Evolutionary conservation across 2,329 filamentous ascomycete genomes (phyloP).

Genomic region (Sarocladium brachiariae): DNA sequence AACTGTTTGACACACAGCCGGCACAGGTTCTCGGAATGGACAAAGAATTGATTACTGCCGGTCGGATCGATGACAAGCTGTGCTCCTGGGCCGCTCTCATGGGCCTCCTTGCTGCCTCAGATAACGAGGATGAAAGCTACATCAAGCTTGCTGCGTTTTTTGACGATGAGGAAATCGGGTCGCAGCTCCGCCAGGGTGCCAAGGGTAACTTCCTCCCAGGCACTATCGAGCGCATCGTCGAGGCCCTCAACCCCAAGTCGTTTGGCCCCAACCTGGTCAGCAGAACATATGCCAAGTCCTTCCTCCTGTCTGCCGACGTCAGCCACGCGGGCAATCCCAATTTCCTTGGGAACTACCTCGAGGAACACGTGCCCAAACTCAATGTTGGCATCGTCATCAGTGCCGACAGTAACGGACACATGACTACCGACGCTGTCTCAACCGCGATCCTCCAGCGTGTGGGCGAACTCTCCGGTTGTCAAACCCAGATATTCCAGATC

Average conservation of each 20-base stretch:
- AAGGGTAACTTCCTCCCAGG: slow-evolving; percentile 80
- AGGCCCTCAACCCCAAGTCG: slow-evolving; percentile 50
- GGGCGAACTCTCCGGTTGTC: slow-evolving; percentile 64
- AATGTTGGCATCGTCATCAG: slow-evolving; percentile 81
- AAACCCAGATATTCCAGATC: slow-evolving; percentile 87
- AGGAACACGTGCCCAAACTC: slow-evolving; percentile 77
- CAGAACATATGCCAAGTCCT: slow-evolving; percentile 84
- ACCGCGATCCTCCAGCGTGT: slow-evolving; percentile 73
- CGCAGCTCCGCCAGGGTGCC: slow-evolving; percentile 82
- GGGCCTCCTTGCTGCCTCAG: slow-evolving; percentile 65
- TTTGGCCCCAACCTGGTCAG: slow-evolving; percentile 59
- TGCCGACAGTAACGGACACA: slow-evolving; percentile 84
- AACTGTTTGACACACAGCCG: slow-evolving; percentile 86
- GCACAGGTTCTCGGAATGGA: slow-evolving; percentile 78
- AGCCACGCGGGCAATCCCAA: slow-evolving; percentile 94
- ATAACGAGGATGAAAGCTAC: slow-evolving; percentile 51
- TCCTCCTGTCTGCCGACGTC: slow-evolving; percentile 88
- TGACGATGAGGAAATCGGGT: slow-evolving; percentile 95
- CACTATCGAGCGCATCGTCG: slow-evolving; percentile 74
- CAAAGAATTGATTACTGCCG: slow-evolving; percentile 90
- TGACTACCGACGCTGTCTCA: slow-evolving; percentile 88
- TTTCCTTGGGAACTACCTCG: slow-evolving; percentile 76
- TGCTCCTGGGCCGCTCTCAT: slow-evolving; percentile 90
- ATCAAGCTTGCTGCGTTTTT: slow-evolving; percentile 92
- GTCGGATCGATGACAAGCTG: slow-evolving; percentile 94